Conservation (phyloP, 2,329 filamentous ascomycete genomes). For the Graphilbum sp. region DNA sequence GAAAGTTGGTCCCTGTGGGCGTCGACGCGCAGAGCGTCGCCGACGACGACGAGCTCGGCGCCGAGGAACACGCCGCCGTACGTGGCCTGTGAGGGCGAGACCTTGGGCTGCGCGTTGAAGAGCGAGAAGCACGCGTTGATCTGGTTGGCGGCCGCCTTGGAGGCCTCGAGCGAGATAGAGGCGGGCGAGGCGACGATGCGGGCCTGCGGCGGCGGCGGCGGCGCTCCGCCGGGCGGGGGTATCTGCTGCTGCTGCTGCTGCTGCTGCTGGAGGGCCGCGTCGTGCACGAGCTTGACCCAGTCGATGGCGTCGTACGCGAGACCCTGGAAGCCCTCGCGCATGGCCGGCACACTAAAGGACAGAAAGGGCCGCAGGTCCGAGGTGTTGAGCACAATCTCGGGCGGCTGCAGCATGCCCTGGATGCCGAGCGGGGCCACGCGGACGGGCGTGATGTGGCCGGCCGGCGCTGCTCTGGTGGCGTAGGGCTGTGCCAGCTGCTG, state of each 20-base stretch:
- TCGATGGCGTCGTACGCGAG: conserved; percentile 14
- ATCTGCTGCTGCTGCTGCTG: no score
- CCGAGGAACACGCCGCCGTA: conserved; percentile 19
- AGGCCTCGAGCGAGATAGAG: conserved; percentile 18
- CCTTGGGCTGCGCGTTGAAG: conserved; percentile 14
- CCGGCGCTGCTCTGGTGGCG: no score
- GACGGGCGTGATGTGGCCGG: conserved; percentile 10
- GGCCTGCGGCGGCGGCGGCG: background rate
- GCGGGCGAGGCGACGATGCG: conserved; percentile 1
- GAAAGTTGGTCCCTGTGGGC: conserved; percentile 1
- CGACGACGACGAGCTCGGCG: conserved; percentile 18
- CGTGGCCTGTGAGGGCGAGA: conserved; percentile 7
- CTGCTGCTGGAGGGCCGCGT: no score
- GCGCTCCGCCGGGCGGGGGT: no score
- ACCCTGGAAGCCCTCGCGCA: conserved; percentile 12
- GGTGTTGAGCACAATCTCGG: conserved; percentile 10
- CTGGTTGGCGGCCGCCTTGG: conserved; percentile 19
- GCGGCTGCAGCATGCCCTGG: conserved; percentile 3
- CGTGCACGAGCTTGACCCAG: conserved; percentile 13
- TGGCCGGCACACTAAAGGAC: conserved; percentile 19
- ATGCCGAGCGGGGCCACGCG: conserved; percentile 17
- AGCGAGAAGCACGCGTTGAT: conserved; percentile 19
- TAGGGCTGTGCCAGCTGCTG: no score
- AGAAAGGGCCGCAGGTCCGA: conserved; percentile 20
- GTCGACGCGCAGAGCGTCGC: conserved; percentile 18